These are phyloP conservation scores for Nemania bipapillata DNA, from an alignment of 2,329 filamentous ascomycete genomes.

Conservation along the genomic window DNA sequence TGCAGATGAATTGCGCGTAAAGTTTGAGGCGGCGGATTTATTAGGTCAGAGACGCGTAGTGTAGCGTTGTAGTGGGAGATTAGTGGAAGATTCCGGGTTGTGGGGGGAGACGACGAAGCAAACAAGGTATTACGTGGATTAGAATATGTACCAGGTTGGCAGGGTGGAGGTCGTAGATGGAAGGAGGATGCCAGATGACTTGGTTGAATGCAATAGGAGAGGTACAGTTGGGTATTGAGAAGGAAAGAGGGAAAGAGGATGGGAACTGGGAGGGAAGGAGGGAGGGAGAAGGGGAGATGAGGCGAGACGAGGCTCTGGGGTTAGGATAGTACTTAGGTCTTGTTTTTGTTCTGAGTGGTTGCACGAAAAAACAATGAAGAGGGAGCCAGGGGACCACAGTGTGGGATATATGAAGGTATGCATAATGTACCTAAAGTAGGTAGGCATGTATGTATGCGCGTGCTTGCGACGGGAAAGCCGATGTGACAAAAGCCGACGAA, in stretches of 20 bases:
- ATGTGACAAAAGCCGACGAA: constrained; percentile 20
- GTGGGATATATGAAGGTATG: constrained; percentile 7
- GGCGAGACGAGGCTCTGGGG: constrained; percentile 24
- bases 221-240: not conserved
- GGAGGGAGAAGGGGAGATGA: not conserved
- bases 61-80: constrained; percentile 16
- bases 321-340: constrained; percentile 4
- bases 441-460: not conserved
- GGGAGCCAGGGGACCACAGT: constrained; percentile 11
- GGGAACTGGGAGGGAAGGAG: constrained; percentile 8
- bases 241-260: not conserved
- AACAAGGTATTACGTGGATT: too few relatives aligned
- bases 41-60: constrained; percentile 19
- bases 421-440: not conserved
- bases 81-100: constrained; percentile 12
- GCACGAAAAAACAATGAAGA: constrained; percentile 13
- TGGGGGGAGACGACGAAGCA: constrained; percentile 2
- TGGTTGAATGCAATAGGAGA: not conserved
- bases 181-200: not conserved
- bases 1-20: constrained; percentile 28
- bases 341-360: constrained; percentile 21
- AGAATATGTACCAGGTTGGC: not conserved
- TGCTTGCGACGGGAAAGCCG: not conserved
- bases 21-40: constrained; percentile 4
- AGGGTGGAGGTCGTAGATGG: not conserved